Evolutionary conservation across 2,329 filamentous ascomycete genomes (phyloP), one percentile per base, ranked within the genome.

Genomic region (Intubia oerlemansii): DNA sequence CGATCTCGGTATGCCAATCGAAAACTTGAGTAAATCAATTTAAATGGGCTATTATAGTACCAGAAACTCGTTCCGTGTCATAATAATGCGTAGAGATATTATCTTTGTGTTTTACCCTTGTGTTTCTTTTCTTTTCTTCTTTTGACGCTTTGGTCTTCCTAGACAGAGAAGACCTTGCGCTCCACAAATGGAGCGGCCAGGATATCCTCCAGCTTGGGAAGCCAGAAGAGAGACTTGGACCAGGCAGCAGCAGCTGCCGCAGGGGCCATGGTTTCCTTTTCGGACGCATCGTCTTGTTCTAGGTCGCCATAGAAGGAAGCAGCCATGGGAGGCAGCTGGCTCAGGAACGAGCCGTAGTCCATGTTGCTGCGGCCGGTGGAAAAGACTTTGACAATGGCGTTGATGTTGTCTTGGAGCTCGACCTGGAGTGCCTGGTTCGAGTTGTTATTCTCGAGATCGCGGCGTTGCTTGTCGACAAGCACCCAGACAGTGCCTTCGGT

Each of bases 391-490:
- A 35, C 14, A 3, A 38, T 20, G 8, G 17, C n/a, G 24, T 34
- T 34, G 15, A 38, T 28, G 20, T 18, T 32, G 5, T 20, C 20
- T 18, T 38, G 33, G 5, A 38, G 21, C 12, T 26, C n/a, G n/a
- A n/a, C n/a, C n/a, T n/a, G n/a, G n/a, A n/a, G n/a, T n/a, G n/a
- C n/a, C n/a, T n/a, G n/a, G n/a, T n/a, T n/a, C n/a, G n/a, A n/a
- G n/a, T n/a, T 32, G 14, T 28, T 34, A 19, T 39, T 39, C 26
- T 39, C 29, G 2, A 9, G n/a, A 6, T 38, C 31, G 2, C 37
- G 36, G 17, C 37, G 37, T n/a, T 35, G 19, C 23, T 39, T 39
- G 30, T 39, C 37, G 11, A 17, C 9, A 4, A 39, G 28, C 7
- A 38, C 28, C 32, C 28, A 34, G 5, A 38, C 18, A 0, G 36